Percentiles rank a stretch among this genome's conserved stretches.
Evolutionary conservation across 148 eudicot species (phyloP).

Genomic region (Rhododendron vialii): DNA sequence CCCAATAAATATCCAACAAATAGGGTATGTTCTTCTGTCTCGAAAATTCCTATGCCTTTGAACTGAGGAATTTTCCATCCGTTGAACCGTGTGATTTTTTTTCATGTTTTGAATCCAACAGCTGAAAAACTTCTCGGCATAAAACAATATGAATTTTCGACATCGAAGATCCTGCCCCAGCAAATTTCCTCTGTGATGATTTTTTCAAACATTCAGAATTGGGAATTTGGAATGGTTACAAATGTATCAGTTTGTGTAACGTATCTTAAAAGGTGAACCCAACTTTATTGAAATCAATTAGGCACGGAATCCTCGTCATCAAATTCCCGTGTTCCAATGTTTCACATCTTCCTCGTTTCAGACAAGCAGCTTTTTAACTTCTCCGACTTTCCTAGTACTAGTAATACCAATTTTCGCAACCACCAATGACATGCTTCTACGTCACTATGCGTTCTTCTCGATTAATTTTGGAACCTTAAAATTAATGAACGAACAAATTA

Average conservation of each 20-base stretch:
- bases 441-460: background rate
- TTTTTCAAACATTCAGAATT: background rate
- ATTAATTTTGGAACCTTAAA: background rate
- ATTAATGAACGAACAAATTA: background rate
- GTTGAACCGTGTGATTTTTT: no score
- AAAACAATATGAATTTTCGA: no score
- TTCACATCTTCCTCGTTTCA: background rate
- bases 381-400: no score
- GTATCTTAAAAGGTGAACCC: background rate
- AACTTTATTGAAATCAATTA: background rate
- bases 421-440: no score
- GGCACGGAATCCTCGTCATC: background rate
- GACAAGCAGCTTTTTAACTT: background rate
- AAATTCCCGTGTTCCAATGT: background rate
- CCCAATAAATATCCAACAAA: no score
- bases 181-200: background rate
- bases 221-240: background rate
- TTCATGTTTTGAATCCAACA: no score
- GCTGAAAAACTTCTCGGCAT: no score
- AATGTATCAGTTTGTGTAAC: background rate
- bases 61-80: no score
- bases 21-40: no score
- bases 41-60: no score
- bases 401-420: no score
- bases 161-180: no score